Conservation (phyloP, 768 basidiomycete species). For the Russula dissimulans region DNA sequence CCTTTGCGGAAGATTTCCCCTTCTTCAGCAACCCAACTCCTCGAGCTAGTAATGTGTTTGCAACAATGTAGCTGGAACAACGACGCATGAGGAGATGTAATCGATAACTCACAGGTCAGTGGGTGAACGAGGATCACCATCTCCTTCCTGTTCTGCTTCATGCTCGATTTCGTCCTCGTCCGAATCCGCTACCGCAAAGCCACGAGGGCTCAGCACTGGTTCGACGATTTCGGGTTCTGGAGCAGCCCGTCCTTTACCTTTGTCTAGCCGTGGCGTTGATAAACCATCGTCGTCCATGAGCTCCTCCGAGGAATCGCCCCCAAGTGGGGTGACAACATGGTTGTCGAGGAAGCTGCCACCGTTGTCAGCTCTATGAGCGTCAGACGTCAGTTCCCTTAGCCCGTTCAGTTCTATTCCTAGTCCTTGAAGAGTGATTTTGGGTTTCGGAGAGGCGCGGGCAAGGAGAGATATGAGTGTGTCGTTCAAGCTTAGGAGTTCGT, state of each 20-base stretch:
- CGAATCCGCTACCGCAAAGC: constrained; percentile 24
- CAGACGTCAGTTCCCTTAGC: background rate
- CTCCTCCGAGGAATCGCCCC: constrained; percentile 1
- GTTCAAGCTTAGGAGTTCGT: constrained; percentile 60
- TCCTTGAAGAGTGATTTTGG: constrained; percentile 6
- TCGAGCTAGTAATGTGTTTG: constrained; percentile 39
- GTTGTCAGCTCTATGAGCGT: background rate
- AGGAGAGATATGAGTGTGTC: constrained; percentile 58
- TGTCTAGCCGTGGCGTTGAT: constrained; percentile 60
- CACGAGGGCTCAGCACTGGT: constrained; percentile 55
- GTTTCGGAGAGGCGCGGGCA: constrained; percentile 27
- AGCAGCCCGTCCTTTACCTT: constrained; percentile 68
- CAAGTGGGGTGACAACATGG: background rate
- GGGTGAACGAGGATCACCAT: constrained; percentile 15
- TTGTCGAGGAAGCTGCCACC: background rate
- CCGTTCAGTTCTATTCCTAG: constrained; percentile 16
- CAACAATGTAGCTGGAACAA: background rate
- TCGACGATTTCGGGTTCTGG: constrained; percentile 60
- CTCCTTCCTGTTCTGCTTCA: constrained; percentile 29
- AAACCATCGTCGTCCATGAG: constrained; percentile 29
- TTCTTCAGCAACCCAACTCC: constrained; percentile 86
- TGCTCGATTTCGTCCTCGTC: constrained; percentile 44
- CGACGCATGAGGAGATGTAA: background rate
- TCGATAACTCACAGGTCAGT: constrained; percentile 12
- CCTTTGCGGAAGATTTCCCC: constrained; percentile 95